Evolutionary conservation across 306 rosid species (phyloP).

Genomic region (Coriaria nepalensis): DNA sequence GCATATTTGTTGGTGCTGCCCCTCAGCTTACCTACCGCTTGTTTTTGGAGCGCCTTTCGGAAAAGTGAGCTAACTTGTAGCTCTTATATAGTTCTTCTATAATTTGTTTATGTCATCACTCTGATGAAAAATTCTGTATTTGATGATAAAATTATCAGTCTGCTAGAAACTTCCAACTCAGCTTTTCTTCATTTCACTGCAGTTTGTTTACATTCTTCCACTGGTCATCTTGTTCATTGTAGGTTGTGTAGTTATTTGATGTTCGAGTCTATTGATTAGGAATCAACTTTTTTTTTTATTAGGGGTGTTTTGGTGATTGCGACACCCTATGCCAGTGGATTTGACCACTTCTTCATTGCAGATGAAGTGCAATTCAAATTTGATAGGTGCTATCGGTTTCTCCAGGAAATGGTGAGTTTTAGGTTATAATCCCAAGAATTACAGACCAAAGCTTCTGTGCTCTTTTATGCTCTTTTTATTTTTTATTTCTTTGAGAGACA

Average conservation of each 20-base stretch:
- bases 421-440: conserved; percentile 8
- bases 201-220: too few relatives aligned
- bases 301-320: conserved; percentile 88
- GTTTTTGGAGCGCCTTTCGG: conserved; percentile 85
- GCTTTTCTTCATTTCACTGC: too few relatives aligned
- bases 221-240: not conserved
- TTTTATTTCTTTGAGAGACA: too few relatives aligned
- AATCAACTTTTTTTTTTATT: conserved; percentile 11
- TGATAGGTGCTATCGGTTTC: conserved; percentile 68
- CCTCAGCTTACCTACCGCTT: conserved; percentile 93
- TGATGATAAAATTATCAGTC: too few relatives aligned
- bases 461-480: too few relatives aligned
- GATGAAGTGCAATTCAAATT: conserved; percentile 92
- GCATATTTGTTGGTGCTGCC: conserved; percentile 95
- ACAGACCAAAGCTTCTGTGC: too few relatives aligned
- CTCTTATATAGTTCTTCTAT: too few relatives aligned
- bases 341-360: conserved; percentile 92
- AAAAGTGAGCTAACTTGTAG: too few relatives aligned
- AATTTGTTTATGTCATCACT: too few relatives aligned
- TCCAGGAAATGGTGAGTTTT: conserved; percentile 53
- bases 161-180: too few relatives aligned
- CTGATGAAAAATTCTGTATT: too few relatives aligned
- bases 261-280: conserved; percentile 6
- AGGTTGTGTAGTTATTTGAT: not conserved
- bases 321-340: conserved; percentile 97